A percentile compares a stretch with the other conserved stretches of the same genome.
These are phyloP conservation scores for Silene uniflora DNA, from an alignment of 148 eudicot genomes.

Conservation along the genomic window DNA sequence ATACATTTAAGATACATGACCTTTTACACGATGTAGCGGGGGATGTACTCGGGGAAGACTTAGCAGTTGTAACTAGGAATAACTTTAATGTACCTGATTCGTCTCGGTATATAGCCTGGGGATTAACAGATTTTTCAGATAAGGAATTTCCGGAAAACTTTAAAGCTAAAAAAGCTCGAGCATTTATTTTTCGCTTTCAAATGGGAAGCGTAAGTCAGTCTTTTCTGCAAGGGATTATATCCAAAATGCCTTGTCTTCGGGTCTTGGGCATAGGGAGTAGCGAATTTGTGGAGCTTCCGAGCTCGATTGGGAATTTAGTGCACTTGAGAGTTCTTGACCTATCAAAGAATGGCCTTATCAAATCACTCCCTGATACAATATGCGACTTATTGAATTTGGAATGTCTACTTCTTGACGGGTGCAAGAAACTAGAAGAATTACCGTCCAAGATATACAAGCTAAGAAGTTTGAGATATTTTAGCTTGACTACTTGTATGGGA, in stretches of 20 bases:
- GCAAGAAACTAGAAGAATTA: slow-evolving; percentile 31
- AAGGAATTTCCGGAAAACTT: slow-evolving; percentile 20
- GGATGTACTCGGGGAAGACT: no score
- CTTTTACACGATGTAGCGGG: no score
- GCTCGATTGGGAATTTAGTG: slow-evolving; percentile 31
- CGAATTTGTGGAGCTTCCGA: slow-evolving; percentile 42
- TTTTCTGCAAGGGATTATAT: neutral
- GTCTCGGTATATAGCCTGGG: slow-evolving; percentile 25
- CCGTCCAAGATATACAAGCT: slow-evolving; percentile 30
- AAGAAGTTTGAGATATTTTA: slow-evolving; percentile 29
- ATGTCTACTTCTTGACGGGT: slow-evolving; percentile 25
- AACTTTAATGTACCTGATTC: slow-evolving; percentile 14
- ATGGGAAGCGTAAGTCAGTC: neutral
- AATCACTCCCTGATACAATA: slow-evolving; percentile 29
- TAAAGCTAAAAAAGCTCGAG: slow-evolving; percentile 25
- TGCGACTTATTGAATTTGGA: slow-evolving; percentile 45
- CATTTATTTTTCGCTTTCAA: slow-evolving; percentile 12
- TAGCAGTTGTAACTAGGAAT: slow-evolving; percentile 24
- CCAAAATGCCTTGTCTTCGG: slow-evolving; percentile 26
- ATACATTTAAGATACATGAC: no score
- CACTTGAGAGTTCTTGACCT: slow-evolving; percentile 35
- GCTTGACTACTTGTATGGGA: slow-evolving; percentile 27
- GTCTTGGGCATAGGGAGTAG: slow-evolving; percentile 18
- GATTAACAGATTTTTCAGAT: neutral
- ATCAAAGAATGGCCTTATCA: slow-evolving; percentile 20